Evolutionary conservation across 805 yeast species (phyloP).

Genomic region (Torulaspora quercuum): DNA sequence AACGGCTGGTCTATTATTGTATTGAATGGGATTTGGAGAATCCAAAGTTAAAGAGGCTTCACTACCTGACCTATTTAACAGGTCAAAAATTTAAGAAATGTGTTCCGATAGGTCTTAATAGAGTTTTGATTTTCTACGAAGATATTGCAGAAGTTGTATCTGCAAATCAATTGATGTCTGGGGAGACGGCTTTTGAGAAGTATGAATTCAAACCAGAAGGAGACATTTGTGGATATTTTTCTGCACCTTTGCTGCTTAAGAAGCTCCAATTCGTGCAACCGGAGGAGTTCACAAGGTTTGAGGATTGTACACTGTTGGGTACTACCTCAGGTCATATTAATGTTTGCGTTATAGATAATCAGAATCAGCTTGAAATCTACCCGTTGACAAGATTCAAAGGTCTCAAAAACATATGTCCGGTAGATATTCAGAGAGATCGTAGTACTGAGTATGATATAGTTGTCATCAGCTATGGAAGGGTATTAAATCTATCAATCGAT

Average conservation of each 20-base stretch:
- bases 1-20: slow-evolving; percentile 25
- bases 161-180: slow-evolving; percentile 33
- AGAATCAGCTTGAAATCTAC: slow-evolving; percentile 16
- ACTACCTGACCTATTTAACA: slow-evolving; percentile 26
- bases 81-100: slow-evolving; percentile 19
- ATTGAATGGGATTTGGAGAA: slow-evolving; percentile 28
- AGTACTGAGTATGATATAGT: slow-evolving; percentile 14
- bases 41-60: slow-evolving; percentile 26
- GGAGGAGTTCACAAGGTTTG: slow-evolving; percentile 9
- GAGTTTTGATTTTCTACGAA: slow-evolving; percentile 17
- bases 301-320: slow-evolving; percentile 24
- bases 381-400: slow-evolving; percentile 33
- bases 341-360: slow-evolving; percentile 18
- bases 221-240: slow-evolving; percentile 23
- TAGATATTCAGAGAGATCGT: slow-evolving; percentile 4
- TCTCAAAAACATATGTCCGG: slow-evolving; percentile 19
- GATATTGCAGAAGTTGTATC: slow-evolving; percentile 20
- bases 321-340: slow-evolving; percentile 29
- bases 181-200: slow-evolving; percentile 22
- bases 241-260: slow-evolving; percentile 21
- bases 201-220: slow-evolving; percentile 14
- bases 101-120: slow-evolving; percentile 22
- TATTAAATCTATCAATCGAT: slow-evolving; percentile 19
- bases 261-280: slow-evolving; percentile 15
- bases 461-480: slow-evolving; percentile 27